Evolutionary conservation across 805 yeast species (phyloP).

Genomic region (Henningerozyma blattae): DNA sequence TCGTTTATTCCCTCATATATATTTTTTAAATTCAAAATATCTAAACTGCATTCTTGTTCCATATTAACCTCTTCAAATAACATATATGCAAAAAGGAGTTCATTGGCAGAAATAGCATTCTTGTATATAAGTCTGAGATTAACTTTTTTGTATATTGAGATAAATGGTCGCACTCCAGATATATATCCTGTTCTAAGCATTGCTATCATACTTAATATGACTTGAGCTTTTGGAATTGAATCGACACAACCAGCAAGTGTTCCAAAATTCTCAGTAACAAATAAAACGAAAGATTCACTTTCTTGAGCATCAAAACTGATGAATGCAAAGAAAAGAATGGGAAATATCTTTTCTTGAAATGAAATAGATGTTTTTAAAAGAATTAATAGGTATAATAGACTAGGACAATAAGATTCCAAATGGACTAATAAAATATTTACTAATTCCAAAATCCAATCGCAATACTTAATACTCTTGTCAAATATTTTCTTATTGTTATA

Average conservation of each 20-base stretch:
- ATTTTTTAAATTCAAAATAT: constrained; percentile 8
- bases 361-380: background rate
- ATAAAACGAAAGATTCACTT: background rate
- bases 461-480: background rate
- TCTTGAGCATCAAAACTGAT: background rate
- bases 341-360: background rate
- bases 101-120: constrained; percentile 8
- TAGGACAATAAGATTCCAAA: background rate
- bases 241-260: background rate
- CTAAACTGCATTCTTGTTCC: constrained; percentile 2
- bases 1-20: constrained; percentile 48
- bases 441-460: background rate
- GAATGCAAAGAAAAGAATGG: background rate
- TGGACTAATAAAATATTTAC: background rate
- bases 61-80: constrained; percentile 25
- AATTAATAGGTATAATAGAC: background rate
- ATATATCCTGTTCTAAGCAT: constrained; percentile 18
- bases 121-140: constrained; percentile 5
- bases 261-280: too few relatives aligned
- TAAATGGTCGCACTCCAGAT: constrained; percentile 7
- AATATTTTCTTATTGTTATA: background rate
- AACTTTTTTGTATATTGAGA: constrained; percentile 11
- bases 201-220: constrained; percentile 16
- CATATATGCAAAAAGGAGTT: constrained; percentile 23
- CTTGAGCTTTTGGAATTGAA: constrained; percentile 4